phyloP scores from a whole-genome alignment of 2,329 filamentous ascomycete species.

The Aspergillus versicolor region DNA sequence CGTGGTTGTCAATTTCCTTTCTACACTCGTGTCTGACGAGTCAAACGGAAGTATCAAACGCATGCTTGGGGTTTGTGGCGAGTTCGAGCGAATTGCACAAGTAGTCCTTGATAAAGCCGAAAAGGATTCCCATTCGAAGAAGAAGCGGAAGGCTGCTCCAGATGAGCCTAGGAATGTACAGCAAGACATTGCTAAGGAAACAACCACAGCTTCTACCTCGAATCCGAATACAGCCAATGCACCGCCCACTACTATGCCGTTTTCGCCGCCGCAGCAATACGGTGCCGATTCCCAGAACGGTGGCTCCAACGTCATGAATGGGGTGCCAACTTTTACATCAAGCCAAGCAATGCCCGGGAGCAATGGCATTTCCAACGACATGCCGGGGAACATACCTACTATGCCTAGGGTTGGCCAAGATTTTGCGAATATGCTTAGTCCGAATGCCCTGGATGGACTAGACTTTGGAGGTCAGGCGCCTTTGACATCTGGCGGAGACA shows the following conservation, averaged over 20 bases:
- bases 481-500: slow-evolving; percentile 29
- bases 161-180: slow-evolving; percentile 32
- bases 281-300: slow-evolving; percentile 19
- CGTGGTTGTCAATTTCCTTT: slow-evolving; percentile 86
- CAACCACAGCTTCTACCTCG: slow-evolving; percentile 20
- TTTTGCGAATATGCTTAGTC: slow-evolving; percentile 39
- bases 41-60: slow-evolving; percentile 87
- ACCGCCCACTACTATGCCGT: slow-evolving; percentile 21
- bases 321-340: slow-evolving; percentile 24
- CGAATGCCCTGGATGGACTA: slow-evolving; percentile 33
- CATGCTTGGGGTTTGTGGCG: slow-evolving; percentile 91
- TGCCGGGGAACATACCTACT: slow-evolving; percentile 26
- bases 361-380: slow-evolving; percentile 21
- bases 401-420: slow-evolving; percentile 34
- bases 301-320: slow-evolving; percentile 16
- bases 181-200: slow-evolving; percentile 20
- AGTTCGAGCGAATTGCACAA: slow-evolving; percentile 92
- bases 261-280: slow-evolving; percentile 28
- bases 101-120: slow-evolving; percentile 89
- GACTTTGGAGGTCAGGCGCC: slow-evolving; percentile 32
- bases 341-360: slow-evolving; percentile 24
- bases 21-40: slow-evolving; percentile 83
- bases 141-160: slow-evolving; percentile 79
- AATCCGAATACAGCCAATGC: slow-evolving; percentile 25
- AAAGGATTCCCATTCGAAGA: slow-evolving; percentile 73